These are phyloP conservation scores for Phytophthora pisi DNA, from an alignment of 352 stramenopile genomes.

Conservation along the genomic window DNA sequence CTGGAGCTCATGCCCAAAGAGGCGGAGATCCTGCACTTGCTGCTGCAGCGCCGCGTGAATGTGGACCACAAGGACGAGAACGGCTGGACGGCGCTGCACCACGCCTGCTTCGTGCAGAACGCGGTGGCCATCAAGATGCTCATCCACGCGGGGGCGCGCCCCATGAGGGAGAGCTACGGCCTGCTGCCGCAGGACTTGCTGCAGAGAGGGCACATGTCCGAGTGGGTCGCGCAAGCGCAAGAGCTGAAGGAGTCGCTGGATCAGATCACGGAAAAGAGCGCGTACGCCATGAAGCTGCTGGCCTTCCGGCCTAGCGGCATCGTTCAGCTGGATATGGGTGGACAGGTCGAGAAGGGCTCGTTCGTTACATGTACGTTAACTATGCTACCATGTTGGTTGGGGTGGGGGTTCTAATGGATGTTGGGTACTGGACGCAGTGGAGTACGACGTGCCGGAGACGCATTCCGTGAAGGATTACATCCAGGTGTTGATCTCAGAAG, in stretches of 20 bases:
- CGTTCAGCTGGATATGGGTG: conserved; percentile 82
- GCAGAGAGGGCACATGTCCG: conserved; percentile 65
- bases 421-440: conserved; percentile 46
- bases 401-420: conserved; percentile 6
- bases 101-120: conserved; percentile 83
- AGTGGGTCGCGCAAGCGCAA: conserved; percentile 71
- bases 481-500: conserved; percentile 78
- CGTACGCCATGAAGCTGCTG: conserved; percentile 76
- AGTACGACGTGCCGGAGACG: conserved; percentile 79
- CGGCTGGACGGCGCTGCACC: conserved; percentile 81
- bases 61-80: conserved; percentile 86
- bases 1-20: conserved; percentile 70
- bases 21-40: conserved; percentile 75
- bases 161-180: conserved; percentile 74
- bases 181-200: conserved; percentile 83
- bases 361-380: conserved; percentile 72
- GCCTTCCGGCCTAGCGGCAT: conserved; percentile 85
- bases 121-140: conserved; percentile 76
- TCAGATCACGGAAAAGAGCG: conserved; percentile 62
- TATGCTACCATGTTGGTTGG: neutral
- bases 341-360: conserved; percentile 84
- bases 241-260: conserved; percentile 79
- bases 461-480: conserved; percentile 90
- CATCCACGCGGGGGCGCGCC: conserved; percentile 66
- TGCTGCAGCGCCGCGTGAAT: conserved; percentile 76